Conservation (phyloP, 73 alveolate species). For the Paramecium tetraurelia region DNA sequence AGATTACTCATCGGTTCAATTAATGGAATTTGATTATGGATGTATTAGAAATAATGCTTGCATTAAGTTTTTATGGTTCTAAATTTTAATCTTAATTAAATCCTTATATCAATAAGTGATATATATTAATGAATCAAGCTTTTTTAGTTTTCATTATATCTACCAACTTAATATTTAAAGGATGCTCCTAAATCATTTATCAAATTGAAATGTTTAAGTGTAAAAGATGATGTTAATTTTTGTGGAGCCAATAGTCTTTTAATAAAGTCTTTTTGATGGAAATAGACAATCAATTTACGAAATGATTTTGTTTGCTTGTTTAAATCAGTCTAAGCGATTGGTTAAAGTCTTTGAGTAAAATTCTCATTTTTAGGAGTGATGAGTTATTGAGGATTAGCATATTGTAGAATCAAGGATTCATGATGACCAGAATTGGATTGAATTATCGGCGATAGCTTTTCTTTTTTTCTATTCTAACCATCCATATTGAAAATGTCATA, state of each 20-base stretch:
- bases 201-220: neutral
- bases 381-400: neutral
- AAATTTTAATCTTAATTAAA: neutral
- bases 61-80: neutral
- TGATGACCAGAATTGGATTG: neutral
- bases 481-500: neutral
- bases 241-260: neutral
- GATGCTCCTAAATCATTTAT: neutral
- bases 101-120: neutral
- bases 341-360: neutral
- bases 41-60: neutral
- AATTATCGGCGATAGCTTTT: neutral
- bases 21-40: conserved; percentile 1
- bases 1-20: neutral
- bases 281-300: neutral
- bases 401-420: neutral
- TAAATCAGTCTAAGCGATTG: neutral
- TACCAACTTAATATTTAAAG: neutral
- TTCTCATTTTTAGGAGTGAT: neutral
- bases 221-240: neutral
- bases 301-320: neutral
- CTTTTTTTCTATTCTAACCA: neutral
- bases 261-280: neutral
- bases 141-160: neutral
- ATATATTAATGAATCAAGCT: neutral